Evolutionary conservation across 2,329 filamentous ascomycete genomes (phyloP).

Genomic region (Sordariomycetes sp.): DNA sequence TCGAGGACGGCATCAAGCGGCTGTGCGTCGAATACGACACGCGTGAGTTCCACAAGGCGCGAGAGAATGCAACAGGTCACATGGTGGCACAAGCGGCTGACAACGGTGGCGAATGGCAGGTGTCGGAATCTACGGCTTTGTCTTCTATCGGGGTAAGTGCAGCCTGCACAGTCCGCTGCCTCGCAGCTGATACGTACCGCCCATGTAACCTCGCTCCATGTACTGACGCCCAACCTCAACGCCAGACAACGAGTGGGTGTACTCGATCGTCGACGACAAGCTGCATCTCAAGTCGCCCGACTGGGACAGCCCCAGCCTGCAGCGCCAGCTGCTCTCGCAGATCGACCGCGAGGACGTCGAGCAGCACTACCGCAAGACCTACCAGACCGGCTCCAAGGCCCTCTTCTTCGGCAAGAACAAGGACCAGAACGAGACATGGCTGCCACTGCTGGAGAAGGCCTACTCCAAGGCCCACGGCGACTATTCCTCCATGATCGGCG

Average conservation of each 20-base stretch:
- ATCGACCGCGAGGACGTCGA: slow-evolving; percentile 65
- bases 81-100: neutral
- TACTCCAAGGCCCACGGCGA: slow-evolving; percentile 79
- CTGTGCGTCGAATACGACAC: slow-evolving; percentile 68
- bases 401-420: slow-evolving; percentile 70
- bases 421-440: slow-evolving; percentile 72
- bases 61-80: neutral
- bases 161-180: neutral
- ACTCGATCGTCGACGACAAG: slow-evolving; percentile 86
- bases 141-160: slow-evolving; percentile 59
- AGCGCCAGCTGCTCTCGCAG: slow-evolving; percentile 64
- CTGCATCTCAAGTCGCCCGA: slow-evolving; percentile 73
- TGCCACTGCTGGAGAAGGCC: slow-evolving; percentile 71
- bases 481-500: slow-evolving; percentile 59
- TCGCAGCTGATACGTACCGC: neutral
- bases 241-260: slow-evolving; percentile 78
- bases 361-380: slow-evolving; percentile 57
- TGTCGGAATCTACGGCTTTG: slow-evolving; percentile 81
- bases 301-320: slow-evolving; percentile 69
- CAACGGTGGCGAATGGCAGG: slow-evolving; percentile 25
- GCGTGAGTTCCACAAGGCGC: slow-evolving; percentile 21
- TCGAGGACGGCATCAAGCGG: slow-evolving; percentile 56
- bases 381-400: slow-evolving; percentile 66
- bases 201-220: neutral
- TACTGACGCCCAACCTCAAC: neutral